phyloP scores from a whole-genome alignment of 768 basidiomycete genomes.

The Amanita phalloides region DNA sequence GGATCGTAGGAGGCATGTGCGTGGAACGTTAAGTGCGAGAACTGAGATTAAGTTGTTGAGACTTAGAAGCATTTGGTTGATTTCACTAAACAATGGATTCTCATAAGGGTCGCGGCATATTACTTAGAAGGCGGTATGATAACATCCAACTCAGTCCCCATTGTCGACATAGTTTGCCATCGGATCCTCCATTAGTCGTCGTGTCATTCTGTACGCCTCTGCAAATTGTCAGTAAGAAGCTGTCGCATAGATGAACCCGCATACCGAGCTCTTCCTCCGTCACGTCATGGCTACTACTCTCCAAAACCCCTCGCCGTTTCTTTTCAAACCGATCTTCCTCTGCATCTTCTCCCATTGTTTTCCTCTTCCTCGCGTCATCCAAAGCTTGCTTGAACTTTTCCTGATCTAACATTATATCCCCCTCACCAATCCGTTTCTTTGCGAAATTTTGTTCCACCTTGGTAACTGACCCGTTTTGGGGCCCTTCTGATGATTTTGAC shows the following conservation, averaged over 20 bases:
- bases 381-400: slow-evolving; percentile 60
- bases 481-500: slow-evolving; percentile 16
- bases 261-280: slow-evolving; percentile 81
- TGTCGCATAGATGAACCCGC: slow-evolving; percentile 14
- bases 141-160: slow-evolving; percentile 22
- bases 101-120: neutral
- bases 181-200: slow-evolving; percentile 71
- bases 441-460: slow-evolving; percentile 62
- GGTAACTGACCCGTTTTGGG: slow-evolving; percentile 15
- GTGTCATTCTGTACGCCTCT: slow-evolving; percentile 90
- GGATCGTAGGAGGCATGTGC: slow-evolving; percentile 2
- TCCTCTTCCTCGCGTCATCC: slow-evolving; percentile 74
- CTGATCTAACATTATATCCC: slow-evolving; percentile 67
- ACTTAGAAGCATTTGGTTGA: neutral
- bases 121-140: neutral
- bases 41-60: neutral
- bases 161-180: slow-evolving; percentile 87
- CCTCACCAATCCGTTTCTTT: slow-evolving; percentile 75
- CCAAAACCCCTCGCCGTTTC: slow-evolving; percentile 35
- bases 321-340: slow-evolving; percentile 47
- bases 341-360: slow-evolving; percentile 43
- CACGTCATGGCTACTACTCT: slow-evolving; percentile 58
- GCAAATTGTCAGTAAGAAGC: slow-evolving; percentile 12
- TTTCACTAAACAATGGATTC: neutral
- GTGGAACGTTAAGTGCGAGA: neutral